Evolutionary conservation across 371 early-diverging fungal genomes (phyloP).

Genomic region (Mucor saturninus): DNA sequence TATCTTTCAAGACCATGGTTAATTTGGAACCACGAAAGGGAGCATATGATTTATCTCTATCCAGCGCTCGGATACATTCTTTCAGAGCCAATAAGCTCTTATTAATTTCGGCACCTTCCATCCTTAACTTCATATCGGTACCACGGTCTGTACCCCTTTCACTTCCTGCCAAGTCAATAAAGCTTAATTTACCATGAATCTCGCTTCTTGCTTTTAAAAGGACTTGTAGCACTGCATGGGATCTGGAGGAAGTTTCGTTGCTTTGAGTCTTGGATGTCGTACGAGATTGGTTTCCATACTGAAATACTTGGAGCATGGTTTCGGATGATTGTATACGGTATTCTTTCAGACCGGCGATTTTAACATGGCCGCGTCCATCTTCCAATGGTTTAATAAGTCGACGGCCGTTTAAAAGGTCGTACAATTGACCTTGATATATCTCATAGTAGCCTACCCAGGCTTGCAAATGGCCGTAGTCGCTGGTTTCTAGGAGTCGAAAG

Average conservation of each 20-base stretch:
- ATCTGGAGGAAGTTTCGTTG: constrained; percentile 95
- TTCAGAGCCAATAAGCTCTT: constrained; percentile 96
- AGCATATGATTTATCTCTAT: constrained; percentile 91
- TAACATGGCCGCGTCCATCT: constrained; percentile 93
- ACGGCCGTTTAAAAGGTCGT: constrained; percentile 89
- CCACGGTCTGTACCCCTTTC: constrained; percentile 99
- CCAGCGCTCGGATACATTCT: constrained; percentile 97
- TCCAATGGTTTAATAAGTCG: constrained; percentile 91
- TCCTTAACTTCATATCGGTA: constrained; percentile 59
- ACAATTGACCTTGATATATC: constrained; percentile 96
- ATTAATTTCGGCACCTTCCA: constrained; percentile 99
- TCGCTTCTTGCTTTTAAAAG: constrained; percentile 62
- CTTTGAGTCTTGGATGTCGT: constrained; percentile 94
- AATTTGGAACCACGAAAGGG: constrained; percentile 98
- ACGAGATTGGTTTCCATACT: constrained; percentile 85
- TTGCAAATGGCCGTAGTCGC: constrained; percentile 70
- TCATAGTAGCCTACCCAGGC: constrained; percentile 94
- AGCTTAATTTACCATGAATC: constrained; percentile 88
- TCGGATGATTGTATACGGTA: constrained; percentile 77
- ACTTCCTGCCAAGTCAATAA: constrained; percentile 99
- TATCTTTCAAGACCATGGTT: constrained; percentile 96
- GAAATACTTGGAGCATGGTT: constrained; percentile 87
- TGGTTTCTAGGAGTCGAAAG: constrained; percentile 69
- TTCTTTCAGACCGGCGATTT: constrained; percentile 86
- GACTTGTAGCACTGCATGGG: constrained; percentile 96